Percentiles rank a stretch among this genome's conserved stretches.
These are phyloP conservation scores for Candida methanosorbosa DNA, from an alignment of 805 yeast species.

Conservation along the genomic window DNA sequence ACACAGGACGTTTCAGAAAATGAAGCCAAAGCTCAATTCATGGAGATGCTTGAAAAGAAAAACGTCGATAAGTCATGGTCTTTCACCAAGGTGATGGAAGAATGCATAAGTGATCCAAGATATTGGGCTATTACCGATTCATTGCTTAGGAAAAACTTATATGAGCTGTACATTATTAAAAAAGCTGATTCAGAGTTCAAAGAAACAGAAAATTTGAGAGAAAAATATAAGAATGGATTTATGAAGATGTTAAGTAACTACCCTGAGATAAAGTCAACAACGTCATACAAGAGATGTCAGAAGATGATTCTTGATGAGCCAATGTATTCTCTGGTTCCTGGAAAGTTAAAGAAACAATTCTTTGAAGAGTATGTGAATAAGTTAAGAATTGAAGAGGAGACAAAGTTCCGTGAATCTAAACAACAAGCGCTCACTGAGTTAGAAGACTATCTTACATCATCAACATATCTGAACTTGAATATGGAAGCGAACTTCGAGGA, in stretches of 20 bases:
- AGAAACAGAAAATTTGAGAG: constrained; percentile 43
- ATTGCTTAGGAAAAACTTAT: constrained; percentile 45
- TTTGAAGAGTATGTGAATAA: constrained; percentile 41
- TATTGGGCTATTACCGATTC: constrained; percentile 67
- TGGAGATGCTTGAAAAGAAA: constrained; percentile 41
- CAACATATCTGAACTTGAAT: constrained; percentile 3
- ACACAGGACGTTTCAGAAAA: not conserved
- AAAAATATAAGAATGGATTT: constrained; percentile 50
- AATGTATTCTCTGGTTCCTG: constrained; percentile 52
- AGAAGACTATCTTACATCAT: constrained; percentile 33
- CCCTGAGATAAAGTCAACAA: constrained; percentile 37
- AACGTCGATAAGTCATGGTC: constrained; percentile 71
- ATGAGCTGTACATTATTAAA: constrained; percentile 55
- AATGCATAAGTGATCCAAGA: constrained; percentile 40
- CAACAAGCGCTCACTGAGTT: constrained; percentile 46
- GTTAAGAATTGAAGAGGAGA: constrained; percentile 27
- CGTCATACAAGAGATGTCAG: constrained; percentile 58
- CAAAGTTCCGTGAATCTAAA: constrained; percentile 19
- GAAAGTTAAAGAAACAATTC: constrained; percentile 43
- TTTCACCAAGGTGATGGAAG: constrained; percentile 54
- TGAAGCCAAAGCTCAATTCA: constrained; percentile 32
- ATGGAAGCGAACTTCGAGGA: constrained; percentile 29
- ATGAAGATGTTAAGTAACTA: constrained; percentile 33
- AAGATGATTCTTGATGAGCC: constrained; percentile 55
- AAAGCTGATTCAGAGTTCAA: constrained; percentile 41